phyloP scores from a whole-genome alignment of 2,329 filamentous ascomycete genomes.

The Neurospora sp. region DNA sequence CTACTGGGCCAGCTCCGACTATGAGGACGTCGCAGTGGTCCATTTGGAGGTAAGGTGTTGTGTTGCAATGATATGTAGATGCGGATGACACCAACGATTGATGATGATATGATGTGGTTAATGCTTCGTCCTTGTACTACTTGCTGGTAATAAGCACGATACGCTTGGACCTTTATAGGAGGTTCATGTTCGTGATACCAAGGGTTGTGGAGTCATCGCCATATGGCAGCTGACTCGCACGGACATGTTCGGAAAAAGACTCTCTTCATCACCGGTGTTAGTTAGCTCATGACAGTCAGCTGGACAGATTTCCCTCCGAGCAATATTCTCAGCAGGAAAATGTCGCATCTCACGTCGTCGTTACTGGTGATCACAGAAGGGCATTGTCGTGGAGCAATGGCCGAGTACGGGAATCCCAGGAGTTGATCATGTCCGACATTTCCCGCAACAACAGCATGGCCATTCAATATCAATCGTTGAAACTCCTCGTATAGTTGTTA shows the following conservation, averaged over 20 bases:
- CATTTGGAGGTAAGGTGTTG: not conserved
- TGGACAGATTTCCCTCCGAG: not conserved
- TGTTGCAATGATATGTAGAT: not conserved
- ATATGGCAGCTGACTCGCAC: not conserved
- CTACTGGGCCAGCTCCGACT: constrained; percentile 35
- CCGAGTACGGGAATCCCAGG: not conserved
- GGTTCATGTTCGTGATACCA: not conserved
- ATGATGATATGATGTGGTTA: not conserved
- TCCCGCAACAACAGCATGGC: not conserved
- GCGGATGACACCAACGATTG: not conserved
- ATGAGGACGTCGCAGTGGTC: constrained; percentile 28
- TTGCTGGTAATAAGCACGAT: not conserved
- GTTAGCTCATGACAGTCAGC: not conserved
- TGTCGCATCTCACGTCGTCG: not conserved
- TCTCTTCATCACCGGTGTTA: not conserved
- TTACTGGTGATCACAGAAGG: not conserved
- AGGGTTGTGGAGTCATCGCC: not conserved
- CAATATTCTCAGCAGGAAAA: not conserved
- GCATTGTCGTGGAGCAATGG: not conserved
- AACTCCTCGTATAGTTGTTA: not conserved
- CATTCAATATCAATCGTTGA: not conserved
- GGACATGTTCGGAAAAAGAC: not conserved
- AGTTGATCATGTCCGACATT: not conserved
- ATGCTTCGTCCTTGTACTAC: not conserved
- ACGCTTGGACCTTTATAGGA: not conserved